Percentiles rank a stretch among this genome's conserved stretches.
Evolutionary conservation across 345 rosid species (phyloP).

Genomic region (Populus pruinosa): DNA sequence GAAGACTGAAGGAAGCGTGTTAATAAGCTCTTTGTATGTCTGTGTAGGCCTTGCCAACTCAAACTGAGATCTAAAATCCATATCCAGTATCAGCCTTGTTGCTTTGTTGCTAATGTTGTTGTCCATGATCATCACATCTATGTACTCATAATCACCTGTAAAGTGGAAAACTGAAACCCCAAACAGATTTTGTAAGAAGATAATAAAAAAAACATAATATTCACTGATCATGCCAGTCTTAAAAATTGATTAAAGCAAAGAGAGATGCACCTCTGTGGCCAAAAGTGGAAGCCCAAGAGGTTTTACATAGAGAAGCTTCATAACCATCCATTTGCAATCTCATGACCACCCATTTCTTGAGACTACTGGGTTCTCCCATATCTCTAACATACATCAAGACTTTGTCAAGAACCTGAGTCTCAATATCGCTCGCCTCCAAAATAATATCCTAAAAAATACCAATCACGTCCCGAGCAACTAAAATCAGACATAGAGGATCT

Average conservation of each 20-base stretch:
- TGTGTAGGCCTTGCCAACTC: conserved; percentile 43
- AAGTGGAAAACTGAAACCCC: conserved; percentile 27
- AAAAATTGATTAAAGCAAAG: background rate
- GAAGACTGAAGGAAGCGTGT: conserved; percentile 34
- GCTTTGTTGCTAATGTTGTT: conserved; percentile 1
- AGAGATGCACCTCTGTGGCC: conserved; percentile 10
- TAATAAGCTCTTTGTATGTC: conserved; percentile 35
- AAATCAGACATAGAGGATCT: background rate
- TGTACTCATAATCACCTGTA: conserved; percentile 37
- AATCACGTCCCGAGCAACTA: background rate
- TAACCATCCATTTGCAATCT: conserved; percentile 28
- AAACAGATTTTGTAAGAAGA: background rate
- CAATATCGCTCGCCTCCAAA: conserved; percentile 23
- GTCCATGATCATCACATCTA: conserved; percentile 34
- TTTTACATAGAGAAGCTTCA: conserved; percentile 33
- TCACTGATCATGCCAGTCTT: background rate
- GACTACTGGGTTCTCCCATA: conserved; percentile 26
- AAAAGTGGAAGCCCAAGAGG: conserved; percentile 24
- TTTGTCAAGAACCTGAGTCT: conserved; percentile 35
- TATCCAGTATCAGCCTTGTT: conserved; percentile 45
- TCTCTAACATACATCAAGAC: conserved; percentile 16
- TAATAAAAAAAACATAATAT: background rate
- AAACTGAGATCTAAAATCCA: conserved; percentile 55
- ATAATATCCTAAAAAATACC: conserved; percentile 30
- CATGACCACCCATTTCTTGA: conserved; percentile 33